Percentiles rank a stretch among this genome's conserved stretches.
Evolutionary conservation across 768 basidiomycete genomes (phyloP).

Genomic region (Tubosaeta brunneosetosa): DNA sequence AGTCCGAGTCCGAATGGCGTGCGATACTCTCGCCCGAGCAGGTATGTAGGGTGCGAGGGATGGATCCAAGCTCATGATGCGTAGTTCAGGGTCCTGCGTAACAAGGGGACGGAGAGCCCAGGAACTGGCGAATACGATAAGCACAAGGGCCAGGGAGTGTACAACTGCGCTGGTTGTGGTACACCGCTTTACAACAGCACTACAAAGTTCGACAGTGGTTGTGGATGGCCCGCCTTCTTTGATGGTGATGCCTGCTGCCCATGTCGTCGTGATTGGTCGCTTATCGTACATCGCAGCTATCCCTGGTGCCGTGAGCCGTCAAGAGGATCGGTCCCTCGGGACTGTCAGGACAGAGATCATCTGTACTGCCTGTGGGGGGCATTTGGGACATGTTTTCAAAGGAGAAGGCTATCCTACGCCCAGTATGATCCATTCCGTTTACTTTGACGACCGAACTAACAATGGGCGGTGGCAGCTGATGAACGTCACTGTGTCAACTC

Average conservation of each 20-base stretch:
- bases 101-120: constrained; percentile 83
- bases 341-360: constrained; percentile 81
- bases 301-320: constrained; percentile 79
- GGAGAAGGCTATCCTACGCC: constrained; percentile 82
- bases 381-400: constrained; percentile 94
- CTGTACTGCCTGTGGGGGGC: constrained; percentile 87
- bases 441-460: not conserved
- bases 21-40: constrained; percentile 78
- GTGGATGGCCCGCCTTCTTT: constrained; percentile 98
- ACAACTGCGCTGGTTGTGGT: constrained; percentile 73
- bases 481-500: constrained; percentile 92
- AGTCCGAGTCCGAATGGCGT: constrained; percentile 80
- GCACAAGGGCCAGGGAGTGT: constrained; percentile 59
- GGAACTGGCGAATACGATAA: constrained; percentile 81
- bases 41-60: constrained; percentile 39
- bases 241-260: constrained; percentile 50
- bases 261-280: not conserved
- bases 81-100: constrained; percentile 79
- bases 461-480: constrained; percentile 48
- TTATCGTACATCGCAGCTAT: constrained; percentile 51
- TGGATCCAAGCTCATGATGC: not conserved
- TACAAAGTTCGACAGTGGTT: constrained; percentile 90
- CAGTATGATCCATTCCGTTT: constrained; percentile 42
- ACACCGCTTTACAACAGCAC: constrained; percentile 83
- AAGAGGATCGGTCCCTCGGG: constrained; percentile 65